Conservation (phyloP, 257 asterid genomes). For the Lavandula angustifolia region DNA sequence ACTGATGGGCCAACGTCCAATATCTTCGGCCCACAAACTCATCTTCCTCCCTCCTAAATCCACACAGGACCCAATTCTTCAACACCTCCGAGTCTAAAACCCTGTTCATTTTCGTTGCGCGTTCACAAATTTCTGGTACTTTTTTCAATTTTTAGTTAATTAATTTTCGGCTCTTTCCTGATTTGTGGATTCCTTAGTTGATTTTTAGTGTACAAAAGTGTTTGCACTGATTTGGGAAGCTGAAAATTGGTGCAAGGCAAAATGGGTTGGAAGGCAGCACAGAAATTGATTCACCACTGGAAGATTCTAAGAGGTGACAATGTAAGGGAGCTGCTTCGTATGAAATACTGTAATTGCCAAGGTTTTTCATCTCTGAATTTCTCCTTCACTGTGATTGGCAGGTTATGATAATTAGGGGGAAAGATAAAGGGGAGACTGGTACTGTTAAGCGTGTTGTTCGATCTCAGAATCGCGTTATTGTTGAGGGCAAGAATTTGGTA, state of each 20-base stretch:
- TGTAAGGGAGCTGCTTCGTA: constrained; percentile 45
- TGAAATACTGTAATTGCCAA: not conserved
- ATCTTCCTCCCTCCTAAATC: constrained; percentile 10
- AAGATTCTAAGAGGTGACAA: constrained; percentile 90
- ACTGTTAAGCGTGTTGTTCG: constrained; percentile 74
- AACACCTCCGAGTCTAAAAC: constrained; percentile 22
- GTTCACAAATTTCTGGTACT: constrained; percentile 30
- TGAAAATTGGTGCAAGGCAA: constrained; percentile 13
- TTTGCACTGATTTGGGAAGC: constrained; percentile 11
- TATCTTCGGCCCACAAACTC: not conserved
- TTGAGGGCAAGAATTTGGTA: constrained; percentile 94
- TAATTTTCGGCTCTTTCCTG: not conserved
- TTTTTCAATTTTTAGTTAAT: not conserved
- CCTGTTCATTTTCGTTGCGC: constrained; percentile 25
- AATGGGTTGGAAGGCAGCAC: constrained; percentile 98
- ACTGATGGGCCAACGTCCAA: constrained; percentile 28
- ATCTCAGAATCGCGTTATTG: constrained; percentile 86
- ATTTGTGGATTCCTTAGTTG: not conserved
- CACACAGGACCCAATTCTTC: constrained; percentile 8
- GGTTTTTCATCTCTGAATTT: not conserved
- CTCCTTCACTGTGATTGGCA: constrained; percentile 32
- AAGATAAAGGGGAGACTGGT: constrained; percentile 95
- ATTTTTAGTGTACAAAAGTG: not conserved
- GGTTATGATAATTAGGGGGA: constrained; percentile 94
- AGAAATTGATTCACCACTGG: constrained; percentile 89